Evolutionary conservation across 208 protist genomes (phyloP).

Genomic region (Acanthamoeba healyi): DNA sequence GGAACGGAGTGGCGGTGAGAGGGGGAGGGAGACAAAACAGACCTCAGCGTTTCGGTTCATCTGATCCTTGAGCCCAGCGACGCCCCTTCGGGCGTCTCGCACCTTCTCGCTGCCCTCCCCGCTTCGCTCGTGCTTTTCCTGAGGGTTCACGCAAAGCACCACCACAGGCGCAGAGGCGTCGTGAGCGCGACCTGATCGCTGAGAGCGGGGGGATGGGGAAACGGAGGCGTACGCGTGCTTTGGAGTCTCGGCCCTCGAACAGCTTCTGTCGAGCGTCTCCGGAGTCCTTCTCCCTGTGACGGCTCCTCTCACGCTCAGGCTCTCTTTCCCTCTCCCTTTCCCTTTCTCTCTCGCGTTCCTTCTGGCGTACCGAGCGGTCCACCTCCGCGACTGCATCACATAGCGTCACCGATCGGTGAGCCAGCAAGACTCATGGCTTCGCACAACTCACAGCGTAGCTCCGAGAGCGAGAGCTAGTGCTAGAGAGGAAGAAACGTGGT

Average conservation of each 20-base stretch:
- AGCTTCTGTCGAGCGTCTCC: conserved; percentile 19
- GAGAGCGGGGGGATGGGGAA: neutral
- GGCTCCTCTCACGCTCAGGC: neutral
- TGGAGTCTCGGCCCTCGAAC: conserved; percentile 29
- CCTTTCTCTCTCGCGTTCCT: conserved; percentile 11
- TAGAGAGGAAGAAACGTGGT: neutral
- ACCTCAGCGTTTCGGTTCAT: conserved; percentile 55
- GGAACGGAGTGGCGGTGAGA: too few relatives aligned
- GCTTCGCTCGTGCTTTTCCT: neutral
- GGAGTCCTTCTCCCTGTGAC: neutral
- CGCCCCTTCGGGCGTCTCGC: neutral
- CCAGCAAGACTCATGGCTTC: too few relatives aligned
- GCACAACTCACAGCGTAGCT: too few relatives aligned
- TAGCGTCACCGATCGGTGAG: too few relatives aligned
- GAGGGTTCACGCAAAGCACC: neutral
- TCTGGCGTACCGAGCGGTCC: neutral
- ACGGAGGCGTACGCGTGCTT: neutral
- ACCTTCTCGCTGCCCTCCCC: conserved; percentile 41
- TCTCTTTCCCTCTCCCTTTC: neutral
- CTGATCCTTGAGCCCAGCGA: conserved; percentile 10
- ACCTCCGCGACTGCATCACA: conserved; percentile 24
- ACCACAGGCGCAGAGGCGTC: neutral
- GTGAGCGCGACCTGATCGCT: neutral
- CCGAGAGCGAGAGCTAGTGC: neutral
- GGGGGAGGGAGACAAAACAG: neutral